phyloP scores from a whole-genome alignment of 495 filamentous ascomycete species.

The Lasiosphaeria miniovina region DNA sequence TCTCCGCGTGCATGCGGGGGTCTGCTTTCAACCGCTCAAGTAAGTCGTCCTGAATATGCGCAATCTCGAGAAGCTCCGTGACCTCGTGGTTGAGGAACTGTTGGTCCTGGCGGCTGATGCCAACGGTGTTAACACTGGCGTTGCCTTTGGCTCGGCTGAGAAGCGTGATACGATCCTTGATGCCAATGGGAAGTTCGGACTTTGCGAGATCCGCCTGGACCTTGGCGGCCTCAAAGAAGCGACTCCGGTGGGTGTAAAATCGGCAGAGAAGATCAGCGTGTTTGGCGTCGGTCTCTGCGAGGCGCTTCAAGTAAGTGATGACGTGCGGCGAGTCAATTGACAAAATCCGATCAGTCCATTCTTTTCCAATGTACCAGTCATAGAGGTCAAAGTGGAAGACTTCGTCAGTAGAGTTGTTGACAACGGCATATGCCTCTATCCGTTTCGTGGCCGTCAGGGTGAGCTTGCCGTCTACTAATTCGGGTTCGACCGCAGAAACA shows the following conservation, averaged over 20 bases:
- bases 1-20: conserved; percentile 57
- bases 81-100: conserved; percentile 78
- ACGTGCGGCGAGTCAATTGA: conserved; percentile 79
- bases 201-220: conserved; percentile 82
- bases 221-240: conserved; percentile 78
- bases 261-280: conserved; percentile 92
- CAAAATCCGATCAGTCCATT: conserved; percentile 79
- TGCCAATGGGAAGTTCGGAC: conserved; percentile 68
- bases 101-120: conserved; percentile 68
- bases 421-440: conserved; percentile 80
- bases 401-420: conserved; percentile 82
- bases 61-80: conserved; percentile 83
- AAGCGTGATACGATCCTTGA: conserved; percentile 82
- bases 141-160: conserved; percentile 85
- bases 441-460: conserved; percentile 72
- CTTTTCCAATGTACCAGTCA: conserved; percentile 88
- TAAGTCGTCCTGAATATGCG: conserved; percentile 91
- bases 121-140: conserved; percentile 69
- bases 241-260: conserved; percentile 75
- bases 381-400: conserved; percentile 93
- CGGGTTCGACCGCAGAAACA: conserved; percentile 60
- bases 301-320: conserved; percentile 77
- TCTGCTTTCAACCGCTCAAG: conserved; percentile 76
- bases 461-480: conserved; percentile 71
- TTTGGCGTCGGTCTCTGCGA: conserved; percentile 60